Evolutionary conservation across 169 alveolate genomes (phyloP).

Genomic region (Theileria luwenshuni): DNA sequence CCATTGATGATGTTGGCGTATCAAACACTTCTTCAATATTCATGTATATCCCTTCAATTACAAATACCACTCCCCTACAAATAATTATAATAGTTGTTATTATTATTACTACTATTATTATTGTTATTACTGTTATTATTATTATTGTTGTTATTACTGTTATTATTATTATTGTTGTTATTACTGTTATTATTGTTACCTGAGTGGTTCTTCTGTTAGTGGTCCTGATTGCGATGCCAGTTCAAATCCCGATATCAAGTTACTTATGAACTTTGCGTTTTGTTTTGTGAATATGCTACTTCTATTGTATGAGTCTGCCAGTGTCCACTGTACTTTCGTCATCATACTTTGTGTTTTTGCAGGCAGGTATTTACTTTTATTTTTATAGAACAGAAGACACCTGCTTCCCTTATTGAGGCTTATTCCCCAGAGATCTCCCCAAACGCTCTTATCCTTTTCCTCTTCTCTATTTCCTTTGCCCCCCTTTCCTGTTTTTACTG

Average conservation of each 20-base stretch:
- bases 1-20: background rate
- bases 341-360: constrained; percentile 24
- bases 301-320: constrained; percentile 47
- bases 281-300: constrained; percentile 33
- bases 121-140: too few species aligned
- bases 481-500: constrained; percentile 18
- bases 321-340: constrained; percentile 48
- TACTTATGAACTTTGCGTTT: constrained; percentile 40
- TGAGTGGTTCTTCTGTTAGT: constrained; percentile 92
- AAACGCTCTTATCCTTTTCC: constrained; percentile 15
- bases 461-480: background rate
- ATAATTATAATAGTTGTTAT: background rate
- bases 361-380: constrained; percentile 7
- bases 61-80: constrained; percentile 58
- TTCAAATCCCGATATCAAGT: constrained; percentile 88
- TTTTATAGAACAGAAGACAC: constrained; percentile 54
- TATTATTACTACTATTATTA: background rate
- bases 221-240: constrained; percentile 94
- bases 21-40: background rate
- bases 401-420: constrained; percentile 59
- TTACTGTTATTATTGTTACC: constrained; percentile 74
- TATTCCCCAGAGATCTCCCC: constrained; percentile 67
- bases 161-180: constrained; percentile 70
- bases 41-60: constrained; percentile 48
- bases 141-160: background rate